Evolutionary conservation across 192 early-diverging fungal species (phyloP), one percentile per base, ranked within the genome.

Genomic region (Umbelopsis vinacea): DNA sequence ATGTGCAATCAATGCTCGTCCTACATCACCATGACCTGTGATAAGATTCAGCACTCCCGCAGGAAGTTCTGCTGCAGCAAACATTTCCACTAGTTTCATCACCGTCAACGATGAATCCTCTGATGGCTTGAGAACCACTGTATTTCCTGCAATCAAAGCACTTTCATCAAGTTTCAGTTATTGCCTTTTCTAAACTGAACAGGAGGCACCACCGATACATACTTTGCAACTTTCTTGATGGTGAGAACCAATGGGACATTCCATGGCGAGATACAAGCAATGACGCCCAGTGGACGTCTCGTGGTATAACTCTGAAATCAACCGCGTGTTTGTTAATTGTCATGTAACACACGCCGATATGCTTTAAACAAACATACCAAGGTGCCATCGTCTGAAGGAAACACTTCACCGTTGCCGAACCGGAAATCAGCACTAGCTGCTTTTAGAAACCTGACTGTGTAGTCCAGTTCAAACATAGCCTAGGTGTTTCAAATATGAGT

Each of bases 241-340:
- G 29, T 63, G 1, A 63, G 26, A 37, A 63, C 37, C 14, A 63
- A 6, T 0, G 57, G 57, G 19, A 63, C 26, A 4, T 63, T 63
- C 57, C 57, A 63, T 63, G 57, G 57, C 0, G 57, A 38, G 23
- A 63, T 63, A 63, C 57, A 63, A 17, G 26, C 57, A 63, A 63
- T 14, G 33, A 37, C 57, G 8, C 57, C 57, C 4, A 63, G 57
- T 4, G 57, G 57, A 6, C 33, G 26, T 29, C 57, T 63, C 4
- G 57, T 63, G 3, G 57, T 37, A 37, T 63, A 63, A 17, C 57
- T 63, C 57, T 63, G 26, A 15, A 12, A 26, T 9, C 0, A 54
- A 26, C 12, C 10, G 3, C 2, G 23, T 38, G 24, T n/a, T n/a
- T 7, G 24, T 37, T 37, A 37, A 35, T 8, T n/a, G 11, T n/a